Base-by-base conservation (phyloP, 192 early-diverging fungal genomes). In the Spinellus fusiger region DNA sequence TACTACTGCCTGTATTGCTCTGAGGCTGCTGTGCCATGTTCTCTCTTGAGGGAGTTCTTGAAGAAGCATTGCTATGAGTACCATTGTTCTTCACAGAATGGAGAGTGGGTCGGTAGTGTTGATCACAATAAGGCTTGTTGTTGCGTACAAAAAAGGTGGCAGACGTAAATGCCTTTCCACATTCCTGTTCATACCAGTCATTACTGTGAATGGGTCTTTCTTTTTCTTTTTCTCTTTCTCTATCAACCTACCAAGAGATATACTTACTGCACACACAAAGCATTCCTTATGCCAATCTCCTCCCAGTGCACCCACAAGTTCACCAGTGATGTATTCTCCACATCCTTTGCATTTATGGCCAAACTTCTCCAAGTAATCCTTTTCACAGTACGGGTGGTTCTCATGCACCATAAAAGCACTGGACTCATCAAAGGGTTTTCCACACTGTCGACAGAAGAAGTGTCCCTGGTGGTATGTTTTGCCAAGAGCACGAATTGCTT, bases 391-490 rank as follows among this genome's bases (percentile, higher is more conserved):
- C 1, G 79, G 71, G 25, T 71, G 71, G 5, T 75, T 79, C 22
- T 84, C 74, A 34, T 79, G 69, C 3, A 81, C 79, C 76, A 79
- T 76, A 34, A 79, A 81, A 7, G 69, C 71, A 47, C 73, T 71
- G 13, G 67, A 51, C 35, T 71, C 79, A 13, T 66, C 60, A 63
- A 84, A 84, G 12, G 76, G 75, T 54, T 71, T 64, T 31, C 77
- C 76, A 54, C 82, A 84, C 48, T 79, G 75, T 23, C 75, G 76
- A 54, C 82, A 84, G 44, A 84, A 81, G 58, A 84, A 84, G 49
- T 84, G 82, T 4, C 73, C 79, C 13, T 59, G 65, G 57, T 84
- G 82, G 58, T 78, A 84, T 9, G 47, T 65, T 56, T 84, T 84
- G 15, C 79, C 82, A 9, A 79, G 64, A 16, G 82, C 82, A 16